Evolutionary conservation across 2,329 filamentous ascomycete genomes (phyloP).

Genomic region (Achaetomium macrosporum): DNA sequence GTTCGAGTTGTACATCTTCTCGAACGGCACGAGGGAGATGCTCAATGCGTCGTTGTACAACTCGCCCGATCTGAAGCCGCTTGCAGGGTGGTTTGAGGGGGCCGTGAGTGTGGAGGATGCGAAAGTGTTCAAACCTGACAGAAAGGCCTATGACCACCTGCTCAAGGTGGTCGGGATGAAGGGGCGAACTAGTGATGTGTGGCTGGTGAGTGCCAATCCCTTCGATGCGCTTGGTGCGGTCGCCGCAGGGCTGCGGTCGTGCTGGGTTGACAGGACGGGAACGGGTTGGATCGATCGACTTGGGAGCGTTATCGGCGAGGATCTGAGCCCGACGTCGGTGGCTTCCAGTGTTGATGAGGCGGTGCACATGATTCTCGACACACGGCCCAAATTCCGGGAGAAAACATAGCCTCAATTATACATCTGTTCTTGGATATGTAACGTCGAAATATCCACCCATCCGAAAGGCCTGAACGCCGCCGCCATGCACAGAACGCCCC

Average conservation of each 20-base stretch:
- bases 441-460: too few species aligned
- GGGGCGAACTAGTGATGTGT: constrained; percentile 46
- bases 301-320: constrained; percentile 36
- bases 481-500: not conserved
- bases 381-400: not conserved
- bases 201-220: constrained; percentile 66
- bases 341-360: constrained; percentile 54
- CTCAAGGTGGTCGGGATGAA: constrained; percentile 43
- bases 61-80: constrained; percentile 49
- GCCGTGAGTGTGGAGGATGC: constrained; percentile 58
- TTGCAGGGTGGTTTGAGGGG: constrained; percentile 43
- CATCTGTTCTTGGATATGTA: too few species aligned
- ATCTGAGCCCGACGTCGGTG: constrained; percentile 46
- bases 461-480: not conserved
- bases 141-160: constrained; percentile 55
- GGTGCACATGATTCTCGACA: constrained; percentile 33
- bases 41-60: constrained; percentile 52
- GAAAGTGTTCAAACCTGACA: constrained; percentile 59
- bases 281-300: constrained; percentile 61
- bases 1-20: constrained; percentile 58
- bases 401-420: too few species aligned
- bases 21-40: constrained; percentile 63
- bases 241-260: constrained; percentile 54
- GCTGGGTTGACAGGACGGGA: constrained; percentile 60
- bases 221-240: constrained; percentile 66